Conservation (phyloP, 176 grass and related monocot genomes). For the Eremochloa ophiuroides region DNA sequence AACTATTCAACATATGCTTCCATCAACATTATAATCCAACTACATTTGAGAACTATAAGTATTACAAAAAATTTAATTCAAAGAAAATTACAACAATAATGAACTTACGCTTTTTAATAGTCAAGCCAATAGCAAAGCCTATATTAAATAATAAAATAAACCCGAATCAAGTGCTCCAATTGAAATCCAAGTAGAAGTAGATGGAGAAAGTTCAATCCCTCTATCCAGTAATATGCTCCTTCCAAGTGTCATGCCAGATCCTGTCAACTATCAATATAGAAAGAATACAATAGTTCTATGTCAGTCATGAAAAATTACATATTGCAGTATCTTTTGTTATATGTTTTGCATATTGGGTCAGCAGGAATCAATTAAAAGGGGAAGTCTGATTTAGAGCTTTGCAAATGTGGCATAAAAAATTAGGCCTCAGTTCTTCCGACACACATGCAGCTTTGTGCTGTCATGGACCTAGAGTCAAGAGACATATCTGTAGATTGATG, state of each 20-base stretch:
- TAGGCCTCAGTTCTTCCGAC: background rate
- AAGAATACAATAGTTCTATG: background rate
- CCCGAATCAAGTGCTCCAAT: conserved; percentile 54
- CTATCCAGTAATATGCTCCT: conserved; percentile 39
- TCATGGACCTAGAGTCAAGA: background rate
- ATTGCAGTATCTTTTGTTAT: background rate
- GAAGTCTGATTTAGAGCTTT: background rate
- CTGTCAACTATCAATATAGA: conserved; percentile 17
- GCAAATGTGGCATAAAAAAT: background rate
- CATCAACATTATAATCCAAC: background rate
- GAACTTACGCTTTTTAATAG: conserved; percentile 46
- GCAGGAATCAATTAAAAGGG: background rate
- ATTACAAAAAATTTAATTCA: background rate
- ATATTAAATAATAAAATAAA: conserved; percentile 61
- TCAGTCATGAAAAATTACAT: background rate
- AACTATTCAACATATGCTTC: conserved; percentile 1
- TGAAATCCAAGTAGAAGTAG: conserved; percentile 73
- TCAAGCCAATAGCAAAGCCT: conserved; percentile 54
- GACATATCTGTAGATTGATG: background rate
- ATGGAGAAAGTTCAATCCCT: conserved; percentile 54
- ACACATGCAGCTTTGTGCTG: no score
- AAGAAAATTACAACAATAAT: background rate
- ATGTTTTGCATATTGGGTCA: background rate
- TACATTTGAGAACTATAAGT: background rate
- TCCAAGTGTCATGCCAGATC: conserved; percentile 48